Evolutionary conservation across 352 stramenopile species (phyloP).

Genomic region (Thalassiosira livingstoniorum): DNA sequence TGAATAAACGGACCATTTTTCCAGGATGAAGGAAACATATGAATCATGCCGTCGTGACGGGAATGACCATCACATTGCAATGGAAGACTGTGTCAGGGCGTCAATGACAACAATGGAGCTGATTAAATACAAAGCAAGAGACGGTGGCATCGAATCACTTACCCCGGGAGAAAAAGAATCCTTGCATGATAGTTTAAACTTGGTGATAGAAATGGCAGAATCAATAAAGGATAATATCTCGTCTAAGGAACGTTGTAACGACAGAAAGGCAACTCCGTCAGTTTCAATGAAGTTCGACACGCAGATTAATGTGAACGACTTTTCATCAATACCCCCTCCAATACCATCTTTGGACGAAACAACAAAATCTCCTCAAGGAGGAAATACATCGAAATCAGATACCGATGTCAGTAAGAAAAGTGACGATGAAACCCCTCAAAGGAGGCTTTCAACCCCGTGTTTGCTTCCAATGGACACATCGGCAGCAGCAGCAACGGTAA

Average conservation of each 20-base stretch:
- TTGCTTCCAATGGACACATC: conserved; percentile 9
- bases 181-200: conserved; percentile 25
- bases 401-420: no score
- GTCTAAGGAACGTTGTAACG: neutral
- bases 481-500: no score
- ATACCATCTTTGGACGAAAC: neutral
- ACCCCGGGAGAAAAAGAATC: conserved; percentile 33
- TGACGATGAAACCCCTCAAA: neutral
- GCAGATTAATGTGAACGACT: neutral
- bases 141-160: conserved; percentile 11
- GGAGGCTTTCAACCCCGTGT: conserved; percentile 28
- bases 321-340: neutral
- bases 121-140: conserved; percentile 14
- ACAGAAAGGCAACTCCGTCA: neutral
- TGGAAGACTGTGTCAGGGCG: conserved; percentile 37
- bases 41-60: neutral
- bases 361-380: neutral
- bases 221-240: conserved; percentile 40
- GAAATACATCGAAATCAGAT: neutral
- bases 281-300: neutral
- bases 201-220: conserved; percentile 46
- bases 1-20: no score
- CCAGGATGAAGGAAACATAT: neutral
- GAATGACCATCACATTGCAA: neutral
- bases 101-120: conserved; percentile 42